These are phyloP conservation scores for Tulasnella sp. DNA, from an alignment of 768 basidiomycete genomes.

Conservation along the genomic window DNA sequence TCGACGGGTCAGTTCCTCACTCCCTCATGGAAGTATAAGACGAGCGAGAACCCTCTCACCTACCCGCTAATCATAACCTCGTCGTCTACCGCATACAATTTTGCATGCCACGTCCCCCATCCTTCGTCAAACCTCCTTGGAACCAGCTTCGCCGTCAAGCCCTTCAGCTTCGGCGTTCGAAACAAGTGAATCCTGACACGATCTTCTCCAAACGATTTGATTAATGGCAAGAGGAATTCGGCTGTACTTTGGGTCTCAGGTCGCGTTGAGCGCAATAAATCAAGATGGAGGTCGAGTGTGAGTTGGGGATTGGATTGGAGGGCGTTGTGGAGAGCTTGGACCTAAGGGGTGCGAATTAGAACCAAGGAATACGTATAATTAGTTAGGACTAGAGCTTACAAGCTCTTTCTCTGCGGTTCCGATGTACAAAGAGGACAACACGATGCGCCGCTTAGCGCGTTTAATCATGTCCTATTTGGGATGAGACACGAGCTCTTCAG, in stretches of 20 bases:
- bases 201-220: constrained; percentile 58
- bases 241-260: constrained; percentile 54
- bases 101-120: constrained; percentile 98
- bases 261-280: constrained; percentile 74
- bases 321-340: constrained; percentile 59
- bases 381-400: constrained; percentile 46
- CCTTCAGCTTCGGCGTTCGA: constrained; percentile 78
- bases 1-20: neutral
- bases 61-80: constrained; percentile 91
- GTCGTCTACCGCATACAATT: constrained; percentile 91
- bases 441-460: constrained; percentile 72
- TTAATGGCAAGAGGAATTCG: constrained; percentile 59
- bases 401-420: constrained; percentile 74
- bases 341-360: constrained; percentile 45
- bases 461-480: constrained; percentile 62
- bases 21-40: neutral
- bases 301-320: constrained; percentile 58
- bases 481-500: neutral
- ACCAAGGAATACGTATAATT: neutral
- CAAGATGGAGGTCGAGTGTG: constrained; percentile 67
- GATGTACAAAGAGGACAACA: constrained; percentile 87
- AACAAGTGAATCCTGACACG: constrained; percentile 78
- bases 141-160: constrained; percentile 67
- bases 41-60: constrained; percentile 37
- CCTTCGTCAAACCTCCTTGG: constrained; percentile 96